phyloP scores from a whole-genome alignment of 345 rosid species.

The Litchi chinensis region DNA sequence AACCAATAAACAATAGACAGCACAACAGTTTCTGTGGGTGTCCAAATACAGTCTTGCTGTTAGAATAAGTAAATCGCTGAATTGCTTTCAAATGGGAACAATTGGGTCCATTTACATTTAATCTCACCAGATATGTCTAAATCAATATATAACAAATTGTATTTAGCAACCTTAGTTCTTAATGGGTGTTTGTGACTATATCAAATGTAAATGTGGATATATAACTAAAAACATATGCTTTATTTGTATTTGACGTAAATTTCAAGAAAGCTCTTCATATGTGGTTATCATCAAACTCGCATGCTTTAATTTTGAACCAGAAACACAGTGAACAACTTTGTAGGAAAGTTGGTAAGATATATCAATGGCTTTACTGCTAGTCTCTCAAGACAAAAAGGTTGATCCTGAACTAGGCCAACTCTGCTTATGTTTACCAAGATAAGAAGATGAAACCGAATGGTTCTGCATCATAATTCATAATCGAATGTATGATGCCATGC shows the following conservation, averaged over 20 bases:
- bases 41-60: not conserved
- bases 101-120: not conserved
- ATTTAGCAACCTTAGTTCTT: not conserved
- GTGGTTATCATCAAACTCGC: not conserved
- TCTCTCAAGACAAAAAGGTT: not conserved
- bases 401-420: not conserved
- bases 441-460: not conserved
- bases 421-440: not conserved
- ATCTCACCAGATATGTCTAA: not conserved
- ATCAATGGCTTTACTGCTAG: not conserved
- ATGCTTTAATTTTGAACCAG: not conserved
- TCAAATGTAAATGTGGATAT: not conserved
- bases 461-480: not conserved
- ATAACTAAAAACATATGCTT: not conserved
- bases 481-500: not conserved
- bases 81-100: not conserved
- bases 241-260: not conserved
- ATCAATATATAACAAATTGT: not conserved
- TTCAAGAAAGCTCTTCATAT: no score
- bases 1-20: not conserved
- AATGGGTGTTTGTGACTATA: not conserved
- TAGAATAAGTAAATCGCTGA: not conserved
- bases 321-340: not conserved
- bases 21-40: not conserved
- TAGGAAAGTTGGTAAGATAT: not conserved